Percentiles rank a stretch among this genome's conserved stretches.
phyloP scores from a whole-genome alignment of 768 basidiomycete genomes.

The Butyriboletus loyo region DNA sequence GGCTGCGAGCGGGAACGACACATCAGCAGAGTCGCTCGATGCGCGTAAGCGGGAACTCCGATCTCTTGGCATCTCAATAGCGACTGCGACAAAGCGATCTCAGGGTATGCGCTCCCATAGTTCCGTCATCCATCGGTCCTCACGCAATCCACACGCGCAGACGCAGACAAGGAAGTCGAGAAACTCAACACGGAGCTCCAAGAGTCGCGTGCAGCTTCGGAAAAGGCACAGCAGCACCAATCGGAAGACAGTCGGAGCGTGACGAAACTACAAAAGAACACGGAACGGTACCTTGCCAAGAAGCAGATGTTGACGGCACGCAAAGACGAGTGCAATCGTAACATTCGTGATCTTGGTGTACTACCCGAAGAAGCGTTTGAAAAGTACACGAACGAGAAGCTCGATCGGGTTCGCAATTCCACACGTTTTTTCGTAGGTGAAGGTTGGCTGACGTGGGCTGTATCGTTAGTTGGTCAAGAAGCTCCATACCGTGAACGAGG shows the following conservation, averaged over 20 bases:
- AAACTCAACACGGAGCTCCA: conserved; percentile 60
- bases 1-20: conserved; percentile 49
- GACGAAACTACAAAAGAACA: conserved; percentile 90
- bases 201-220: conserved; percentile 60
- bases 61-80: conserved; percentile 63
- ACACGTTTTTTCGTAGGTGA: not conserved
- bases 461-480: conserved; percentile 78
- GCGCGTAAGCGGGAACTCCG: conserved; percentile 66
- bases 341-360: conserved; percentile 94
- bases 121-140: not conserved
- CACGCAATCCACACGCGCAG: conserved; percentile 33
- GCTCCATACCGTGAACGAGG: conserved; percentile 89
- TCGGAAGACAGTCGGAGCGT: conserved; percentile 83
- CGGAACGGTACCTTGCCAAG: conserved; percentile 92
- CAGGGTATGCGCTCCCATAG: conserved; percentile 41
- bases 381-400: conserved; percentile 85
- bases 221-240: conserved; percentile 78
- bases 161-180: conserved; percentile 72
- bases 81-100: conserved; percentile 57
- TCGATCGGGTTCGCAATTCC: conserved; percentile 70
- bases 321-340: conserved; percentile 93
- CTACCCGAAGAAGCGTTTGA: conserved; percentile 96
- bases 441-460: not conserved
- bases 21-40: conserved; percentile 66
- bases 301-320: conserved; percentile 78